Base-by-base conservation (phyloP, 495 filamentous ascomycete species). In the Penicillium daleae region DNA sequence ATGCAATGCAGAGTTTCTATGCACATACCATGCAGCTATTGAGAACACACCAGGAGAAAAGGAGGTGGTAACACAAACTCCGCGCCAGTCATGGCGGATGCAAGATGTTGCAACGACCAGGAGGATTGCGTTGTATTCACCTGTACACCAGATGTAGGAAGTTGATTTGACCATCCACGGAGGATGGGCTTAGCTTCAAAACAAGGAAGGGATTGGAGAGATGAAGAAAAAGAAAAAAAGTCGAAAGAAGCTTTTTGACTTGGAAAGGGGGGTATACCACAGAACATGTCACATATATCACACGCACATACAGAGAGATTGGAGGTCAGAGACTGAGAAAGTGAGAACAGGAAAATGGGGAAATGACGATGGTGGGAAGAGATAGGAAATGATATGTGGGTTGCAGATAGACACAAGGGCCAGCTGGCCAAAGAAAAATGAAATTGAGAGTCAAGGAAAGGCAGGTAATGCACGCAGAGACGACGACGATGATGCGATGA, bases 231-330 rank as follows among this genome's bases (percentile, higher is more conserved):
- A 57, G 32, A 21, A 57, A 53, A 56, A 63, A 56, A 62, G 50
- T 42, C 39, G 56, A 56, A 66, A 56, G 52, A 61, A 42, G 54
- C 60, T 67, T 71, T 72, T 66, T 65, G 65, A 68, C 62, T 68
- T 62, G 42, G 62, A 57, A 56, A 64, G 9, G 19, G 64, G 69
- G 69, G 69, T 70, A 70, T 70, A 70, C 67, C 69, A 72, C 65
- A 48, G 55, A 70, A 72, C 69, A 72, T 70, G 67, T 62, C 69
- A 72, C 69, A 67, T 66, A 67, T 63, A 70, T 70, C 64, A 66
- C 64, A 56, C 64, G 52, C 61, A 63, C 62, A 60, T 56, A 67
- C 54, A 52, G 39, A 29, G 46, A 49, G 46, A 50, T 50, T 17
- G 46, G 24, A 50, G 46, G 29, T 50, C 46, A 29, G 24, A 29